Evolutionary conservation across 805 yeast species (phyloP).

Genomic region (Starmerella cellae): DNA sequence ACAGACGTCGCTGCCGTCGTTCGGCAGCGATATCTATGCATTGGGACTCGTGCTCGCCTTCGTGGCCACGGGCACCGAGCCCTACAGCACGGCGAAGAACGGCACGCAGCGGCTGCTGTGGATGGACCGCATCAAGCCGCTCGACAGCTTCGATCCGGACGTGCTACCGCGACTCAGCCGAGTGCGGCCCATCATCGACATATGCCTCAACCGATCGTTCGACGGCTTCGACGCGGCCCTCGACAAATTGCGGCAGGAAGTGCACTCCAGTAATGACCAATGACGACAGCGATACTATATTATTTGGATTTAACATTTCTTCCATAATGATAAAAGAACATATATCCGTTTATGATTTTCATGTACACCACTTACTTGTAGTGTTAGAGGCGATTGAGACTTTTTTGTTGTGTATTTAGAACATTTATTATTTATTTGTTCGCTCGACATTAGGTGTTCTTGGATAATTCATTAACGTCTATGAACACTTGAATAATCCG

Average conservation of each 20-base stretch:
- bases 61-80: conserved; percentile 36
- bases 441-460: no score
- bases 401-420: no score
- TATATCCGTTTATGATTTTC: no score
- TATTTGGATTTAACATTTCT: no score
- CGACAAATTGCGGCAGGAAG: neutral
- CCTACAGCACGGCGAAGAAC: conserved; percentile 30
- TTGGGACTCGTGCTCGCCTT: conserved; percentile 35
- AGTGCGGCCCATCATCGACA: conserved; percentile 13
- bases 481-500: no score
- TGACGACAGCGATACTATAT: no score
- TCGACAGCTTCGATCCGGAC: conserved; percentile 22
- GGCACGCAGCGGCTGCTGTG: conserved; percentile 25
- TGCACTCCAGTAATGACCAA: no score
- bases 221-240: conserved; percentile 3
- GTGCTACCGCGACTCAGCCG: conserved; percentile 10
- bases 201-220: conserved; percentile 8
- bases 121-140: conserved; percentile 24
- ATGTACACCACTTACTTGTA: no score
- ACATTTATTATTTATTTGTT: no score
- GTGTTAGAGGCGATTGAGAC: no score
- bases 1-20: conserved; percentile 23
- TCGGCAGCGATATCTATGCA: conserved; percentile 35
- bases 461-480: no score
- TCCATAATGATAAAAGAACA: no score